Base-by-base conservation (phyloP, 2,329 filamentous ascomycete species). In the Botrytis porri region DNA sequence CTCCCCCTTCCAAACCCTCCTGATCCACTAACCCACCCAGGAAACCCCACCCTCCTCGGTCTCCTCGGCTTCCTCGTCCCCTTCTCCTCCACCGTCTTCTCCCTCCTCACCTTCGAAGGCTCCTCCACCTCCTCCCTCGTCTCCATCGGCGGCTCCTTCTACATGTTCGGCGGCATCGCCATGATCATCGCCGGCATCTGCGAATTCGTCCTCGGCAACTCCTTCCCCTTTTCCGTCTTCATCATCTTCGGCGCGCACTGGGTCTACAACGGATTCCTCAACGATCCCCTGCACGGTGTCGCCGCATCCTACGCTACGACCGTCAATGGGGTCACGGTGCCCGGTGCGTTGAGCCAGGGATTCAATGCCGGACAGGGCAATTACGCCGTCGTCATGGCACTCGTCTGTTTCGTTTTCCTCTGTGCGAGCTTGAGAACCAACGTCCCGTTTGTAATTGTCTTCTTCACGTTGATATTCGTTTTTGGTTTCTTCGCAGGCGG, bases 211-310 rank as follows among this genome's bases (percentile, higher is more conserved):
- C 70, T 76, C 22, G 75, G 75, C 22, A 76, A 75, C 67, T 71
- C 70, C 16, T 74, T 75, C 29, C 75, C 75, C 37, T 71, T 76
- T 20, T 43, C 66, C 32, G 66, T 74, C 37, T 76, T 76, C 69
- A 70, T 65, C 6, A 70, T 71, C 59, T 76, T 70, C 45, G 75
- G 75, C 37, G 69, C 37, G 43, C 73, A 75, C 59, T 75, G 51
- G 69, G 45, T 69, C 7, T 72, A 74, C 63, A 41, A 72, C 20
- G 74, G 69, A 3, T 75, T 72, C 20, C 12, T 72, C 32, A 90
- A 92, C 71, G 87, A 90, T 2, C 86, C 88, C 4, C 85, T 94
- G 63, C 86, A 87, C 51, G 92, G 91, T 69, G 89, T 95, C 22
- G 84, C 94, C 1, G 86, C 94, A 51, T 87, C 87, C 67, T 94